Evolutionary conservation across 805 yeast genomes (phyloP).

Genomic region (Saturnispora sanitii): DNA sequence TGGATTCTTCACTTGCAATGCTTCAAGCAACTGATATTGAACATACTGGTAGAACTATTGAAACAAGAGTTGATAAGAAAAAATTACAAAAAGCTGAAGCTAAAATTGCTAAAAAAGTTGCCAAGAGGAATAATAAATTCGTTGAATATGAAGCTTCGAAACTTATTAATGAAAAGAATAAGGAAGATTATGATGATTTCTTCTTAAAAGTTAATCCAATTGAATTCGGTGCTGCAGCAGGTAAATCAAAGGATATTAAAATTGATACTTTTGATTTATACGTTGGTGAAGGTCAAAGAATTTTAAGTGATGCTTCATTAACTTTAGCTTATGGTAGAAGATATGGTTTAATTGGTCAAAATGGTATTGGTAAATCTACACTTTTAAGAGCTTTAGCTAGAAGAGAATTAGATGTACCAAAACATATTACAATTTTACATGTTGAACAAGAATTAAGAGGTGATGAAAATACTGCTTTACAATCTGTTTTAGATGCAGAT

Average conservation of each 20-base stretch:
- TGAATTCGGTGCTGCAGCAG: conserved; percentile 82
- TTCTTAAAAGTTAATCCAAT: conserved; percentile 92
- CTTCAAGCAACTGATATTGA: conserved; percentile 81
- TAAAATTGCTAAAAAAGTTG: conserved; percentile 94
- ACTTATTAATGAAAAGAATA: conserved; percentile 53
- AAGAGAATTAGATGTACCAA: conserved; percentile 90
- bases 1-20: conserved; percentile 64
- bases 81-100: conserved; percentile 95
- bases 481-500: conserved; percentile 97
- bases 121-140: conserved; percentile 71
- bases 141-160: conserved; percentile 93
- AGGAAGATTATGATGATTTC: conserved; percentile 85
- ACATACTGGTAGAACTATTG: conserved; percentile 84
- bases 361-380: conserved; percentile 99
- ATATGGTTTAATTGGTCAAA: conserved; percentile 96
- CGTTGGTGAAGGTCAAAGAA: conserved; percentile 93
- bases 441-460: conserved; percentile 97
- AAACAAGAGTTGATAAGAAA: conserved; percentile 90
- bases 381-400: conserved; percentile 81
- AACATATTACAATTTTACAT: conserved; percentile 88
- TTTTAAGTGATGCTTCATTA: conserved; percentile 77
- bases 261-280: conserved; percentile 86
- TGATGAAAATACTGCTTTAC: conserved; percentile 83
- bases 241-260: conserved; percentile 94
- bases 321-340: conserved; percentile 87